These are phyloP conservation scores for Talaromyces wortmannii DNA, from an alignment of 495 filamentous ascomycete species.

Conservation along the genomic window DNA sequence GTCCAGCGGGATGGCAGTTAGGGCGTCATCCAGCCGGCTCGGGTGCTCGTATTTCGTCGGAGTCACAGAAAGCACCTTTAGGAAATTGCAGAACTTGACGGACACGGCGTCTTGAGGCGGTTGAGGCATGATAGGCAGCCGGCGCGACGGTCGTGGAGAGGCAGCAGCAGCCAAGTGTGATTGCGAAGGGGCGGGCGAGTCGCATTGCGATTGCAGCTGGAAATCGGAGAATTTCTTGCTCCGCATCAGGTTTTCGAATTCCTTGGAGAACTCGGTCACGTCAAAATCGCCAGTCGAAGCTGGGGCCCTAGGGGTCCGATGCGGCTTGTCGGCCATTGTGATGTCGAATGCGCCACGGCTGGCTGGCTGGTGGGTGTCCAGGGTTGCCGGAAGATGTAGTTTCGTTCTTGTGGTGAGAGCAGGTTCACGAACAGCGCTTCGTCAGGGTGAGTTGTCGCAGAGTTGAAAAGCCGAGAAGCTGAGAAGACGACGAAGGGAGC, in stretches of 20 bases:
- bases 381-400: neutral
- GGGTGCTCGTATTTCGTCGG: slow-evolving; percentile 96
- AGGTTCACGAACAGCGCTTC: no score
- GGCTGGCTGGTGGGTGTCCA: neutral
- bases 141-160: slow-evolving; percentile 36
- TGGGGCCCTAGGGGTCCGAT: slow-evolving; percentile 6
- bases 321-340: neutral
- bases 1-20: slow-evolving; percentile 81
- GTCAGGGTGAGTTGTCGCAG: no score
- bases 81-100: slow-evolving; percentile 75
- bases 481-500: no score
- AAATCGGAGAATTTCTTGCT: slow-evolving; percentile 74
- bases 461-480: no score
- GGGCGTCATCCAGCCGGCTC: slow-evolving; percentile 86
- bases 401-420: no score
- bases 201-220: slow-evolving; percentile 46
- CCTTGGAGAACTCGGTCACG: slow-evolving; percentile 43
- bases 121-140: slow-evolving; percentile 74
- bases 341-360: neutral
- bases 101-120: slow-evolving; percentile 68
- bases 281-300: slow-evolving; percentile 27
- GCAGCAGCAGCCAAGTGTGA: slow-evolving; percentile 30
- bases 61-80: slow-evolving; percentile 73
- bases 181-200: slow-evolving; percentile 41
- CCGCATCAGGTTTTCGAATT: slow-evolving; percentile 73